A percentile compares a stretch with the other conserved stretches of the same genome.
phyloP scores from a whole-genome alignment of 176 grass and related monocot genomes.

The Poa pratensis region DNA sequence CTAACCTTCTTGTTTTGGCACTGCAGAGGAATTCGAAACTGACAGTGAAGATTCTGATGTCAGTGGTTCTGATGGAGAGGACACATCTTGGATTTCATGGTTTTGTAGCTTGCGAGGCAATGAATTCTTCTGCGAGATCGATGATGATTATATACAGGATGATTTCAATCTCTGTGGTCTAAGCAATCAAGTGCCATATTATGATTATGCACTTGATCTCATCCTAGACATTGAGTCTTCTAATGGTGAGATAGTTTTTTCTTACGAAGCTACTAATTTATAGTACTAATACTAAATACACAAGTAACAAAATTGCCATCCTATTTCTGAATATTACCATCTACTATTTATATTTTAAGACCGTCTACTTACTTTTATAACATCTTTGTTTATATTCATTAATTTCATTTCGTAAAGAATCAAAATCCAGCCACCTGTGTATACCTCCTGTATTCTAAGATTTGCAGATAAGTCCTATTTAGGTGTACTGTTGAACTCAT shows the following conservation, averaged over 20 bases:
- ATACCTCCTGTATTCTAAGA: constrained; percentile 20
- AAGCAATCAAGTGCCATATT: constrained; percentile 92
- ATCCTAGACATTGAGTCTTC: constrained; percentile 97
- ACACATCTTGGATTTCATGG: constrained; percentile 97
- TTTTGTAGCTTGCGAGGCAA: constrained; percentile 91
- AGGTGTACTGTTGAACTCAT: constrained; percentile 17
- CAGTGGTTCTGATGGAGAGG: constrained; percentile 89
- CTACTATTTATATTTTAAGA: constrained; percentile 17
- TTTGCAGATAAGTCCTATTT: constrained; percentile 19
- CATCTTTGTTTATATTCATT: constrained; percentile 36
- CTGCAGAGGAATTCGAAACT: constrained; percentile 78
- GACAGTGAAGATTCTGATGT: constrained; percentile 94
- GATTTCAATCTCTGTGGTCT: constrained; percentile 98
- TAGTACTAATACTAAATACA: neutral
- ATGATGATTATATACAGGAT: constrained; percentile 98
- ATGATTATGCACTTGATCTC: constrained; percentile 96
- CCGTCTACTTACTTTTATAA: constrained; percentile 8
- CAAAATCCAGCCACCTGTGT: constrained; percentile 17
- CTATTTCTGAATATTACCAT: constrained; percentile 19
- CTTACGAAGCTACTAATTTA: constrained; percentile 24
- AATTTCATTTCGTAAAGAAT: constrained; percentile 27
- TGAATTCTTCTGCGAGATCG: constrained; percentile 97
- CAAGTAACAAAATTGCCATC: neutral
- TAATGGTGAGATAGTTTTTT: constrained; percentile 69
- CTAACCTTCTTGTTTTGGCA: constrained; percentile 14